Percentiles rank a stretch among this genome's conserved stretches.
phyloP scores from a whole-genome alignment of 768 basidiomycete genomes.

The Boletus tomentosulus region DNA sequence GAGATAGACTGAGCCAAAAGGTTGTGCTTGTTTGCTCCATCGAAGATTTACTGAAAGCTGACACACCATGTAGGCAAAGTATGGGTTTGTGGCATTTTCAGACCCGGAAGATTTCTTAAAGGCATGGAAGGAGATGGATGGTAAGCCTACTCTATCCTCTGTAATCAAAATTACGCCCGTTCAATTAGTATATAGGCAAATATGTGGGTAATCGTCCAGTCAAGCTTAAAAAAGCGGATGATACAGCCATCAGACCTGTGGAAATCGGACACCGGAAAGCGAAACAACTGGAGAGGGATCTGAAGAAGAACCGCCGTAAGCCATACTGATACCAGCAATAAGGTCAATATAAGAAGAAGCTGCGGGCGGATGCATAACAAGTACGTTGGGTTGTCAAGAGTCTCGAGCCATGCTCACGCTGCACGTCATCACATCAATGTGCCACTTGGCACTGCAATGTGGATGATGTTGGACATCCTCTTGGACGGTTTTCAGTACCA shows the following conservation, averaged over 20 bases:
- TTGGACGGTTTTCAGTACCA: background rate
- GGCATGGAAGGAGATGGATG: slow-evolving; percentile 99
- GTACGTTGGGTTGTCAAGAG: slow-evolving; percentile 26
- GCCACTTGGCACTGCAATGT: slow-evolving; percentile 3
- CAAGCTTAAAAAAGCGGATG: slow-evolving; percentile 91
- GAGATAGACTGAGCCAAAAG: slow-evolving; percentile 92
- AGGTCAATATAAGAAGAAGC: background rate
- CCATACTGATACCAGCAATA: slow-evolving; percentile 54
- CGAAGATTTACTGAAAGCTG: background rate
- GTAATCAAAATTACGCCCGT: background rate
- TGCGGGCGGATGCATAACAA: slow-evolving; percentile 11
- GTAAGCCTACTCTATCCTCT: slow-evolving; percentile 40
- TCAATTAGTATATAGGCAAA: slow-evolving; percentile 57
- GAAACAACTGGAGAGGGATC: slow-evolving; percentile 79
- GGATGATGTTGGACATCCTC: slow-evolving; percentile 5
- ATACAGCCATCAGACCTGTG: slow-evolving; percentile 80
- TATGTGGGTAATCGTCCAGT: slow-evolving; percentile 99
- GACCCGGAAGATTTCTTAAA: slow-evolving; percentile 98
- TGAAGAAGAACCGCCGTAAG: slow-evolving; percentile 85
- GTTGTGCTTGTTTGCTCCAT: slow-evolving; percentile 34
- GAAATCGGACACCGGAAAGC: slow-evolving; percentile 94
- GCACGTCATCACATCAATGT: slow-evolving; percentile 5
- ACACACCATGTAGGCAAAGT: slow-evolving; percentile 67
- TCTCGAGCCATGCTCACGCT: slow-evolving; percentile 23
- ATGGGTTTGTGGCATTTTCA: slow-evolving; percentile 95